Conservation (phyloP, 2,329 filamentous ascomycete species). For the Arthrocladium fulminans region DNA sequence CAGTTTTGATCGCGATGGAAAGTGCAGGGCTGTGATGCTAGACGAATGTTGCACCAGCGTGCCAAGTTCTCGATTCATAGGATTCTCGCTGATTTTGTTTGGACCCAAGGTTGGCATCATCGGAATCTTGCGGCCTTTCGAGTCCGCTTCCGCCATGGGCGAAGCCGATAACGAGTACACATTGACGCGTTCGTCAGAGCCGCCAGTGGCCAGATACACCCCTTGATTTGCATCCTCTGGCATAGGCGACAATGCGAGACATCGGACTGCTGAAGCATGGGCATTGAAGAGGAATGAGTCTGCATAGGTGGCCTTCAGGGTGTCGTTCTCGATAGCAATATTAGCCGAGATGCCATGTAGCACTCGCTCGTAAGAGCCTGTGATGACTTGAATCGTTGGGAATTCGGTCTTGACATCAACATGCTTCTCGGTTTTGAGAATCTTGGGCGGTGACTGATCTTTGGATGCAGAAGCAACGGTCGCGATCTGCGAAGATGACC, state of each 20-base stretch:
- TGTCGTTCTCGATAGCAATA: constrained; percentile 38
- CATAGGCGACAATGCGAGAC: constrained; percentile 72
- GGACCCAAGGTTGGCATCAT: constrained; percentile 59
- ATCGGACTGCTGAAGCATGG: constrained; percentile 81
- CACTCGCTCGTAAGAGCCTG: constrained; percentile 87
- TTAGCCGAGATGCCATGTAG: constrained; percentile 84
- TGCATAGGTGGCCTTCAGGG: constrained; percentile 54
- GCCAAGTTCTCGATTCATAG: constrained; percentile 79
- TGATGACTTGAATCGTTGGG: constrained; percentile 71
- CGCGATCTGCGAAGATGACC: constrained; percentile 27
- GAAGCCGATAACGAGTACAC: constrained; percentile 78
- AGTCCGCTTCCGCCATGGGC: constrained; percentile 49
- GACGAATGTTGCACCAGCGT: constrained; percentile 78
- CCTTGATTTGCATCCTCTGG: constrained; percentile 62
- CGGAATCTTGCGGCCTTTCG: constrained; percentile 34
- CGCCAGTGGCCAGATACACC: constrained; percentile 79
- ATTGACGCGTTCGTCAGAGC: constrained; percentile 90
- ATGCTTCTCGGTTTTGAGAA: constrained; percentile 25
- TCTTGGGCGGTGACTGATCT: constrained; percentile 16
- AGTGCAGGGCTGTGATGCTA: constrained; percentile 68
- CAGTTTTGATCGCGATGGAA: constrained; percentile 79
- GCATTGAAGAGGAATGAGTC: constrained; percentile 96
- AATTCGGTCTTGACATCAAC: constrained; percentile 27
- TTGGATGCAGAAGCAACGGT: constrained; percentile 9
- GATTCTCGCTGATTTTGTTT: constrained; percentile 71